Evolutionary conservation across 352 stramenopile species (phyloP).

Genomic region (Peronospora belbahrii): DNA sequence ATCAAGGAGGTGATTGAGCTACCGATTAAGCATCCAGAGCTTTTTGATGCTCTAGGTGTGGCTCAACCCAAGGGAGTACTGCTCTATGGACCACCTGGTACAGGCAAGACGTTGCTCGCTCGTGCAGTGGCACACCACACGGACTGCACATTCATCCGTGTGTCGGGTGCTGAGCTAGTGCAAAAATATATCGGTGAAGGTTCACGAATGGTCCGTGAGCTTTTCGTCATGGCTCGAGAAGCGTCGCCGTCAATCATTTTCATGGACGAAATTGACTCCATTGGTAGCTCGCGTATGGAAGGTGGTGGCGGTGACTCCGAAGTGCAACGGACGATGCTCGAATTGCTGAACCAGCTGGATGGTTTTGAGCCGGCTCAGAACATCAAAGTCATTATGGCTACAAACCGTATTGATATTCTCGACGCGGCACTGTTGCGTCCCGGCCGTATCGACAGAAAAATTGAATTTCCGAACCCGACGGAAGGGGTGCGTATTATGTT

Average conservation of each 20-base stretch:
- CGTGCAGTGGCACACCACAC: slow-evolving; percentile 98
- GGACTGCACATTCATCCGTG: slow-evolving; percentile 99
- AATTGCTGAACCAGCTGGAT: slow-evolving; percentile 98
- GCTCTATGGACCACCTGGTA: slow-evolving; percentile 96
- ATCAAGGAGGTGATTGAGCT: slow-evolving; percentile 99
- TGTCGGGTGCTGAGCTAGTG: slow-evolving; percentile 97
- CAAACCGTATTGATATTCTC: slow-evolving; percentile 99
- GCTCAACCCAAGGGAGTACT: slow-evolving; percentile 95
- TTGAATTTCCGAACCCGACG: slow-evolving; percentile 99
- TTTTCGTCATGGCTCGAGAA: slow-evolving; percentile 98
- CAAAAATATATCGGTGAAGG: slow-evolving; percentile 99
- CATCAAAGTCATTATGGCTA: slow-evolving; percentile 99
- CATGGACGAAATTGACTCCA: slow-evolving; percentile 99
- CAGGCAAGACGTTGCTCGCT: slow-evolving; percentile 97
- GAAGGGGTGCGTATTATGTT: slow-evolving; percentile 64
- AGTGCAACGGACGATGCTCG: slow-evolving; percentile 99
- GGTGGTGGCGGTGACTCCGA: slow-evolving; percentile 94
- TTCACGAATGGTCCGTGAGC: slow-evolving; percentile 97
- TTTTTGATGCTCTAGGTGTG: slow-evolving; percentile 98
- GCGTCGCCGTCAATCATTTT: slow-evolving; percentile 99
- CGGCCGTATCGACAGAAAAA: slow-evolving; percentile 98
- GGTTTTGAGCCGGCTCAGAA: slow-evolving; percentile 95
- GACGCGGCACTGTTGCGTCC: slow-evolving; percentile 95
- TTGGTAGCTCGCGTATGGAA: slow-evolving; percentile 91
- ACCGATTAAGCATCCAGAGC: slow-evolving; percentile 99